phyloP scores from a whole-genome alignment of 768 basidiomycete genomes.

The Kwoniella sp. region DNA sequence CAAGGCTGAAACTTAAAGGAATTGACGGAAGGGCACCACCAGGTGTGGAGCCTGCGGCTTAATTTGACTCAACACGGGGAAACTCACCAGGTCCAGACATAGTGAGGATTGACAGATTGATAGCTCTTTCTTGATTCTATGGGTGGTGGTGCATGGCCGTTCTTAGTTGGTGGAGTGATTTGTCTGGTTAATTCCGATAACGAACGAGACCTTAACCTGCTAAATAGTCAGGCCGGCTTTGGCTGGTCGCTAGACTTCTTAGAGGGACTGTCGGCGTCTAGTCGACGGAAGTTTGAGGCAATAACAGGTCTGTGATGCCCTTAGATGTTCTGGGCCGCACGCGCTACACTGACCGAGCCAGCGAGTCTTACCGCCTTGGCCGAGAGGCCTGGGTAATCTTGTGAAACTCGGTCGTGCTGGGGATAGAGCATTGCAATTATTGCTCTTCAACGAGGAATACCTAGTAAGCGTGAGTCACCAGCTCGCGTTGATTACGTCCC shows the following conservation, averaged over 20 bases:
- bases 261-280: slow-evolving; percentile 79
- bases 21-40: slow-evolving; percentile 80
- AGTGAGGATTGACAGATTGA: slow-evolving; percentile 73
- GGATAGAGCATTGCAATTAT: slow-evolving; percentile 89
- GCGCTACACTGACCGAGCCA: slow-evolving; percentile 86
- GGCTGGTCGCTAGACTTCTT: slow-evolving; percentile 74
- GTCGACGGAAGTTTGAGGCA: slow-evolving; percentile 81
- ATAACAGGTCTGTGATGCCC: slow-evolving; percentile 89
- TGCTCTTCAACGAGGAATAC: slow-evolving; percentile 85
- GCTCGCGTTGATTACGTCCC: slow-evolving; percentile 84
- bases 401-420: slow-evolving; percentile 74
- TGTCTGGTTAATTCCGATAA: slow-evolving; percentile 96
- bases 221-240: slow-evolving; percentile 78
- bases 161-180: slow-evolving; percentile 87
- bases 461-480: slow-evolving; percentile 84
- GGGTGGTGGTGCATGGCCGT: slow-evolving; percentile 85
- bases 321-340: slow-evolving; percentile 84
- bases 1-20: slow-evolving; percentile 76
- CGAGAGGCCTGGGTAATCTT: slow-evolving; percentile 72
- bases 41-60: slow-evolving; percentile 75
- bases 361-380: slow-evolving; percentile 71
- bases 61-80: slow-evolving; percentile 67
- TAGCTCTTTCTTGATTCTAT: slow-evolving; percentile 79
- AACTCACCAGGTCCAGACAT: slow-evolving; percentile 77
- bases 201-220: slow-evolving; percentile 89